Conservation (phyloP, 306 rosid species). For the Calophaca sinica region DNA sequence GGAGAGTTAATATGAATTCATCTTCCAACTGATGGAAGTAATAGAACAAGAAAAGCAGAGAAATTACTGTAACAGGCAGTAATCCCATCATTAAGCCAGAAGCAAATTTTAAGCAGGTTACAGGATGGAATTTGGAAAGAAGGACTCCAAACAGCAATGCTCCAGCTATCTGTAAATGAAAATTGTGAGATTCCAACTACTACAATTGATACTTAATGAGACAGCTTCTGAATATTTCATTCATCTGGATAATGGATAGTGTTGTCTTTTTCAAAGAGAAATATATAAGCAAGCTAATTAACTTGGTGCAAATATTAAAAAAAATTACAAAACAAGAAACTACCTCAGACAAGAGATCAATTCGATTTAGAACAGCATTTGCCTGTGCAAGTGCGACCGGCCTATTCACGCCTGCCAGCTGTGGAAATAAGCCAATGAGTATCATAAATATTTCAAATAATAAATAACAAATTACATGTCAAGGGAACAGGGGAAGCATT, state of each 20-base stretch:
- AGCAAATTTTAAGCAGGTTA: conserved; percentile 84
- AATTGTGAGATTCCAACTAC: conserved; percentile 38
- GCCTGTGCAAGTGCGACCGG: conserved; percentile 94
- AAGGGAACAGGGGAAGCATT: conserved; percentile 42
- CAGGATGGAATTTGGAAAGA: conserved; percentile 85
- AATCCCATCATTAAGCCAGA: conserved; percentile 77
- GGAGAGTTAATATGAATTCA: conserved; percentile 34
- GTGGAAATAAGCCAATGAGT: conserved; percentile 45
- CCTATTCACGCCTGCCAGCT: conserved; percentile 94
- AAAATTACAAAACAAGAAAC: conserved; percentile 21
- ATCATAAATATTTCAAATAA: conserved; percentile 33
- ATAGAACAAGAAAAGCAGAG: conserved; percentile 43
- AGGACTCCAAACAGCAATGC: conserved; percentile 85
- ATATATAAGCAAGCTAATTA: conserved; percentile 20
- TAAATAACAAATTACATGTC: conserved; percentile 8
- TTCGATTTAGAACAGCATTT: conserved; percentile 90
- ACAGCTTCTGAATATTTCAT: conserved; percentile 25
- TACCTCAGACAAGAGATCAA: conserved; percentile 96
- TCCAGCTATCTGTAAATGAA: conserved; percentile 76
- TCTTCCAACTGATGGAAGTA: conserved; percentile 38
- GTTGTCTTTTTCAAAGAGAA: conserved; percentile 16
- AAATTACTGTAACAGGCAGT: conserved; percentile 81
- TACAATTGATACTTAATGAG: conserved; percentile 14
- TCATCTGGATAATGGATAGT: conserved; percentile 31
- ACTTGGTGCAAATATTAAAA: not conserved